Base-by-base conservation (phyloP, 2,329 filamentous ascomycete species). In the Cercospora sp. region DNA sequence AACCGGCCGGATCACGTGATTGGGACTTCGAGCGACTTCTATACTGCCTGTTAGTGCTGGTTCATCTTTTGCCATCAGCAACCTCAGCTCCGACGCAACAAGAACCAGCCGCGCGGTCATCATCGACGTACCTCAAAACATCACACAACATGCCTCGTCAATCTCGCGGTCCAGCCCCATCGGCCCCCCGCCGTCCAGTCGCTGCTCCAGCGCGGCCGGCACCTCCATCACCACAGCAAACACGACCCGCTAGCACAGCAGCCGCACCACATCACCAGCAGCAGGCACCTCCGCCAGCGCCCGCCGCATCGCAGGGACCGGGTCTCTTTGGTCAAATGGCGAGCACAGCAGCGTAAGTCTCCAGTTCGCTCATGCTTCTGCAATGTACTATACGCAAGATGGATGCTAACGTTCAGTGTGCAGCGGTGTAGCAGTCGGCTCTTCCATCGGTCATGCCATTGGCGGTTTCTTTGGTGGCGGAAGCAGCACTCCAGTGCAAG, bases 241-340 rank as follows among this genome's bases (percentile, higher is more conserved):
- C 81, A 69, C 80, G 82, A 65, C 79, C 83, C 63, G 82, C 87
- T 65, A 85, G 87, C 61, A 84, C 85, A 68, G 79, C 81, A 63
- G 81, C 82, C 40, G 72, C 74, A 60, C 81, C 82, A 28, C 77
- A 82, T 40, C 78, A 81, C 63, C 80, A 85, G 58, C 82, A 76
- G 63, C 76, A 80, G 34, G 78, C 79, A 34, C 78, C 78, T 30
- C 79, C 78, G 61, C 45, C 45, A 51, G 81, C 82, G 69, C 83
- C 81, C 73, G 60, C 60, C 68, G 73, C 74, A 21, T 49, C 59
- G 26, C 86, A 90, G 73, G 92, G 93, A 30, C 90, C 93, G 5
- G 94, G 95, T 72, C 86, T 99, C 10, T 93, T 99, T 75, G 94
- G 93, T 68, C 93, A 98, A 86, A 97, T 99, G 91, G 95, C 95